These are phyloP conservation scores for Dillenia turbinata DNA, from an alignment of 164 flowering plant species.

Conservation along the genomic window DNA sequence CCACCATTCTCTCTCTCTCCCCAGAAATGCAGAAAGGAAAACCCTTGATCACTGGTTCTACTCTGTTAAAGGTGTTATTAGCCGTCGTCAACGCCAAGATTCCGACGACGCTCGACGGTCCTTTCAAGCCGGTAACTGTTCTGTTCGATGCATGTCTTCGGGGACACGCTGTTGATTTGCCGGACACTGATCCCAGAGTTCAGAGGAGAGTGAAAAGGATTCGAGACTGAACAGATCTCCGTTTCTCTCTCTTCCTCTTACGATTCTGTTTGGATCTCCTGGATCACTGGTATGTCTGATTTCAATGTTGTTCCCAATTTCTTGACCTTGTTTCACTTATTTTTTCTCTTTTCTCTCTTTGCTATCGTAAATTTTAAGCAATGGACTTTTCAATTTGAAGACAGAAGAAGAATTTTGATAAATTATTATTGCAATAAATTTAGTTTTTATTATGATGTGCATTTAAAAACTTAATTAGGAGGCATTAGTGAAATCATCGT, in stretches of 20 bases:
- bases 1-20: too few species aligned
- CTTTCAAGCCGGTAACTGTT: constrained; percentile 65
- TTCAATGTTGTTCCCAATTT: too few species aligned
- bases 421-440: too few species aligned
- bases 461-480: too few species aligned
- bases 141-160: constrained; percentile 48
- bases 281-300: constrained; percentile 70
- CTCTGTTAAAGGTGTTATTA: not conserved
- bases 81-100: constrained; percentile 16
- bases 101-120: constrained; percentile 75
- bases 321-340: not conserved
- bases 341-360: not conserved
- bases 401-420: too few species aligned
- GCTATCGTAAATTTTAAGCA: not conserved
- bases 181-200: constrained; percentile 60
- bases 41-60: not conserved
- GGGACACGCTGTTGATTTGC: constrained; percentile 70
- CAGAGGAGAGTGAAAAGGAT: constrained; percentile 41
- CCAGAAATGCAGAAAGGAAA: too few species aligned
- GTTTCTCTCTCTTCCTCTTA: constrained; percentile 56
- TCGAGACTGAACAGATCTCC: constrained; percentile 83
- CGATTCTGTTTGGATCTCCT: constrained; percentile 87
- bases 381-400: not conserved
- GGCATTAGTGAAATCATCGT: too few species aligned
- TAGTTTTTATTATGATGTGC: too few species aligned